Base-by-base conservation (phyloP, 2,329 filamentous ascomycete species). In the Penicillium sp. region DNA sequence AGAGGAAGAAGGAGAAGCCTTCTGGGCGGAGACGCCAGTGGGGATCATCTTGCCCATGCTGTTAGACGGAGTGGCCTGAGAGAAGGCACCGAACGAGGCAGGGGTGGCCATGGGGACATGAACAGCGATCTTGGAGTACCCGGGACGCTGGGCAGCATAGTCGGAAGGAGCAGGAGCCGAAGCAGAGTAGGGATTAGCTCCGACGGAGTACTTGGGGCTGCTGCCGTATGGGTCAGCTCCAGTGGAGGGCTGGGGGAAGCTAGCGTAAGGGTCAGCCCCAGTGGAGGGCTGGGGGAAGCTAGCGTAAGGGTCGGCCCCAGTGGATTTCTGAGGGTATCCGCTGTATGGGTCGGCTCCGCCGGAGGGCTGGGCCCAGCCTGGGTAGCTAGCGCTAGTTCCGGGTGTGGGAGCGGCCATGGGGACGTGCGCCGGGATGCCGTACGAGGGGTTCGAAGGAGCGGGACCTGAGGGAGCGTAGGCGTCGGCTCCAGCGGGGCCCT, bases 1-100 rank as follows among this genome's bases (percentile, higher is more conserved):
- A 66, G 38, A 76, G 70, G 46, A 73, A 68, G 54, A 76, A 64
- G 23, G 74, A 66, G 8, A 76, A 76, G 31, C 73, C 3, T 31
- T 23, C 4, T 51, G n/a, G 23, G 39, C 38, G 6, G 15, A 25
- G n/a, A 76, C 78, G 52, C 80, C 79, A 45, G 71, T 73, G 29
- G 80, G 80, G 19, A 79, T 21, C 33, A 40, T 46, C 13, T 46
- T 33, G 13, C 50, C 54, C 16, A 38, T 25, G 46, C 58, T 67
- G 6, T 51, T 59, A 1, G 68, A 72, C 27, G 71, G 70, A 2
- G 71, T 66, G 4, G 67, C 59, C 70, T 62, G 57, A 62, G 66
- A 53, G 54, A 67, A 69, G 16, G 39, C 44, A 19, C n/a, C 53
- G 4, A 34, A 61, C 6, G 52, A 58, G 21, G 53, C 43, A 2